Percentiles rank a stretch among this genome's conserved stretches.
phyloP scores from a whole-genome alignment of 345 rosid species.

The Lumnitzera racemosa region DNA sequence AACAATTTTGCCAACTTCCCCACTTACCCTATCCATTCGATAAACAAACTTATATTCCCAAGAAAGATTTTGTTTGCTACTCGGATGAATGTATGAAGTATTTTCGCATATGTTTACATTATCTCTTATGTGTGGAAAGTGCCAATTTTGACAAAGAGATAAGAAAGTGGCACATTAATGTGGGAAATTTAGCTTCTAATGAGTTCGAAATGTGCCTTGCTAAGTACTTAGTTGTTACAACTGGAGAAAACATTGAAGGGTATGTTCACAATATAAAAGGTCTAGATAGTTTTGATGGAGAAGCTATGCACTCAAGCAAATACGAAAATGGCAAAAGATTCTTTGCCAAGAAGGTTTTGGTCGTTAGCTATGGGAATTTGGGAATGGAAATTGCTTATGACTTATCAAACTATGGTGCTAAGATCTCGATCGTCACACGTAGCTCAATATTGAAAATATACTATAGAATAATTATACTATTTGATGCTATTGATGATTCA shows the following conservation, averaged over 20 bases:
- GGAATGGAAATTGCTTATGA: conserved; percentile 66
- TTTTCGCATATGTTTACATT: conserved; percentile 24
- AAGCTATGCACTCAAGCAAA: conserved; percentile 34
- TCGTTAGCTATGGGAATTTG: conserved; percentile 60
- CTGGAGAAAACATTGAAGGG: conserved; percentile 39
- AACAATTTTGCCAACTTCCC: conserved; percentile 48
- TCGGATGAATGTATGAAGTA: conserved; percentile 35
- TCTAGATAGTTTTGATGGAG: conserved; percentile 28
- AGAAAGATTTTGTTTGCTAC: conserved; percentile 30
- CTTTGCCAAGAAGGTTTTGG: conserved; percentile 33
- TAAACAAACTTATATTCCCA: conserved; percentile 35
- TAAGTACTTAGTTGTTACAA: conserved; percentile 38
- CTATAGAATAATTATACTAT: background rate
- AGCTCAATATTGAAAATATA: conserved; percentile 20
- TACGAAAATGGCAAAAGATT: conserved; percentile 25
- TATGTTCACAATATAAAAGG: conserved; percentile 31
- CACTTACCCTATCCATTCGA: conserved; percentile 26
- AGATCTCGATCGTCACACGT: conserved; percentile 32
- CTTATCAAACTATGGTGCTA: conserved; percentile 25
- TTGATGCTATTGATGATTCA: too few relatives aligned
- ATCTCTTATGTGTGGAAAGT: conserved; percentile 17
- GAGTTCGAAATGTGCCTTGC: conserved; percentile 22
- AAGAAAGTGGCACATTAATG: conserved; percentile 26
- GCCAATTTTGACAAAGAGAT: conserved; percentile 11
- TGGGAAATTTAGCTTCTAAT: background rate